These are phyloP conservation scores for Pisolithus marmoratus DNA, from an alignment of 768 basidiomycete genomes.

Conservation along the genomic window DNA sequence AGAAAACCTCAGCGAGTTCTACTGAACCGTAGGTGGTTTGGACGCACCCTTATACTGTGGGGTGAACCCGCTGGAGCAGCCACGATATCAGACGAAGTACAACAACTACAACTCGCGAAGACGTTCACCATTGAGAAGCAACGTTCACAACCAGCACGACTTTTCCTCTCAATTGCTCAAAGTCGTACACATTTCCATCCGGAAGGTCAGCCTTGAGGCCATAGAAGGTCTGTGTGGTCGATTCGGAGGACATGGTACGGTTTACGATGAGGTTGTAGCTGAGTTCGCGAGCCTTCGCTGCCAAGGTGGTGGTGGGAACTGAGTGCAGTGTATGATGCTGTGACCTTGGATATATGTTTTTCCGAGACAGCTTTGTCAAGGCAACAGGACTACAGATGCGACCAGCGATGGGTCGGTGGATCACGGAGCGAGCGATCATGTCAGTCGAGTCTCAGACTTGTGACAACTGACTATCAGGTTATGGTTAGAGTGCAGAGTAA, in stretches of 20 bases:
- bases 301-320: background rate
- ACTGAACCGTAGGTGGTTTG: background rate
- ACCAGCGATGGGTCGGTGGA: background rate
- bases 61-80: slow-evolving; percentile 62
- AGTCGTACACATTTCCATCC: slow-evolving; percentile 49
- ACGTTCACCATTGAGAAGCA: slow-evolving; percentile 58
- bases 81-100: background rate
- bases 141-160: slow-evolving; percentile 75
- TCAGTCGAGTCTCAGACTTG: too few relatives aligned
- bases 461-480: too few relatives aligned
- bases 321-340: background rate
- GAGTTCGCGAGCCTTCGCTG: background rate
- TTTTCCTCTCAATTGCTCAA: slow-evolving; percentile 69
- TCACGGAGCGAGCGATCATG: background rate
- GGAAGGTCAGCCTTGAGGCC: slow-evolving; percentile 63
- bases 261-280: slow-evolving; percentile 1
- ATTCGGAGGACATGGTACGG: slow-evolving; percentile 17
- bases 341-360: background rate
- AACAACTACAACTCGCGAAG: background rate
- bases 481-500: too few relatives aligned
- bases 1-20: background rate
- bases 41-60: slow-evolving; percentile 66
- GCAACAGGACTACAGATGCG: background rate
- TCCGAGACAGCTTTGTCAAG: background rate
- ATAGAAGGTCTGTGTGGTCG: slow-evolving; percentile 44